Conservation (phyloP, 371 early-diverging fungal genomes). For the Hamiltosporidium tvaerminnensis region DNA sequence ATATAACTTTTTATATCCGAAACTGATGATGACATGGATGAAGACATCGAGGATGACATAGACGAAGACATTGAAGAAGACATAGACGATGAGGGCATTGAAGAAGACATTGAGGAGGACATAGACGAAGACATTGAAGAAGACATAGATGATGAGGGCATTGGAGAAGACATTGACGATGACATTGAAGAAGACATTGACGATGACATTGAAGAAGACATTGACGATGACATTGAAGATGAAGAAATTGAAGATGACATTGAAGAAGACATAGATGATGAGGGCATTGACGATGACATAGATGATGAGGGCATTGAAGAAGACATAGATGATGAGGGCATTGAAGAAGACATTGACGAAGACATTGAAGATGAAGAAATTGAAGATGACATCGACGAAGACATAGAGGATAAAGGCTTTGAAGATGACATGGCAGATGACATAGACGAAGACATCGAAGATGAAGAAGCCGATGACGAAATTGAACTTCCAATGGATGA, state of each 20-base stretch:
- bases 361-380: background rate
- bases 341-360: background rate
- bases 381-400: background rate
- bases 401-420: background rate
- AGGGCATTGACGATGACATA: background rate
- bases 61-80: background rate
- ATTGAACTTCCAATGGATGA: background rate
- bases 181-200: background rate
- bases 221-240: background rate
- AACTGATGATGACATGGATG: background rate
- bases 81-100: background rate
- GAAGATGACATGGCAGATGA: background rate
- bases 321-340: conserved; percentile 1
- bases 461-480: background rate
- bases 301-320: background rate
- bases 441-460: conserved; percentile 1
- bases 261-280: background rate
- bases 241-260: background rate
- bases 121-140: conserved; percentile 1
- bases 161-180: background rate
- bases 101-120: background rate
- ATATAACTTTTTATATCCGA: background rate
- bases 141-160: background rate
- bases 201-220: conserved; percentile 7
- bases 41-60: background rate